Percentiles rank a stretch among this genome's conserved stretches.
phyloP scores from a whole-genome alignment of 2,329 filamentous ascomycete genomes.

The Geosmithia flava region DNA sequence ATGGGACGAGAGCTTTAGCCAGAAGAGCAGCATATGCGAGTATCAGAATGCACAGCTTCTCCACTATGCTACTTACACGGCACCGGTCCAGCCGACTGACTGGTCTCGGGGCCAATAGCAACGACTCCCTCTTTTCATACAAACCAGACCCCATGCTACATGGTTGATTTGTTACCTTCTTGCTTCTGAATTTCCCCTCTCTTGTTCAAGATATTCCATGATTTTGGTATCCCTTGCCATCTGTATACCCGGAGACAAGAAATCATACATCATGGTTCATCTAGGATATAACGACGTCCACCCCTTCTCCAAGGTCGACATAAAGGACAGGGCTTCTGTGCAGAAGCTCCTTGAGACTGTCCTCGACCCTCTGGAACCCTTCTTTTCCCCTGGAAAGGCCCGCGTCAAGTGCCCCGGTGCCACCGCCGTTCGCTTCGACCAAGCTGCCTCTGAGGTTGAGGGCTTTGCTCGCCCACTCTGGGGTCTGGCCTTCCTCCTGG shows the following conservation, averaged over 20 bases:
- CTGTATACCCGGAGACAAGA: neutral
- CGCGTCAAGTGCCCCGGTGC: constrained; percentile 55
- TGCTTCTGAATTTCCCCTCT: no score
- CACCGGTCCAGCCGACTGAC: no score
- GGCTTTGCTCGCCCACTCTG: constrained; percentile 65
- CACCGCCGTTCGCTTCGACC: constrained; percentile 66
- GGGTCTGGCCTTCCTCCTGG: constrained; percentile 60
- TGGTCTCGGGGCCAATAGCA: no score
- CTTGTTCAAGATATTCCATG: no score
- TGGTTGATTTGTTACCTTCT: no score
- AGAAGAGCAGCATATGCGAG: no score
- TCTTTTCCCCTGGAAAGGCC: constrained; percentile 56
- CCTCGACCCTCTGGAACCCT: constrained; percentile 57
- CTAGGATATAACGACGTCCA: constrained; percentile 41
- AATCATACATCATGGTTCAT: constrained; percentile 6
- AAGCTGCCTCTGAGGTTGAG: constrained; percentile 65
- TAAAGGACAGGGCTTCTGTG: constrained; percentile 40
- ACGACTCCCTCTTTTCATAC: no score
- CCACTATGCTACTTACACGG: no score
- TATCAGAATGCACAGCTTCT: no score
- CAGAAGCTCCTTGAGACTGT: constrained; percentile 49
- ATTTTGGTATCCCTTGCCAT: no score
- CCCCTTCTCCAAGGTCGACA: constrained; percentile 39
- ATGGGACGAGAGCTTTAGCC: no score
- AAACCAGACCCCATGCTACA: no score